Conservation (phyloP, 352 stramenopile species). For the Pythium scleroteichum region DNA sequence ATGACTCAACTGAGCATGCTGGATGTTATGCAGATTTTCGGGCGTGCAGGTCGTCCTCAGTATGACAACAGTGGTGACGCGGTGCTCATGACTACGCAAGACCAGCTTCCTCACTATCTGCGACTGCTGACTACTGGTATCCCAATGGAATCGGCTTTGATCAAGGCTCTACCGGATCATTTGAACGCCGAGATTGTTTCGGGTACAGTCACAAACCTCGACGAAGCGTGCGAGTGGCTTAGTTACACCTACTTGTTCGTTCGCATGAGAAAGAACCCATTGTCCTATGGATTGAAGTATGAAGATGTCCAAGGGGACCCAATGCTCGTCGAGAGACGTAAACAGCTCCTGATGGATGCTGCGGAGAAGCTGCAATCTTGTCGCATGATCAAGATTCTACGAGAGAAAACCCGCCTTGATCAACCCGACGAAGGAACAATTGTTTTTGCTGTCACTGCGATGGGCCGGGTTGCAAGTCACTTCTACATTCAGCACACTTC, state of each 20-base stretch:
- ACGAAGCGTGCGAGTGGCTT: conserved; percentile 97
- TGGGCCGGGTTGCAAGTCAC: conserved; percentile 97
- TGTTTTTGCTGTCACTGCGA: conserved; percentile 93
- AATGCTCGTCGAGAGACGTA: conserved; percentile 65
- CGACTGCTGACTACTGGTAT: conserved; percentile 94
- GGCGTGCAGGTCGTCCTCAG: conserved; percentile 96
- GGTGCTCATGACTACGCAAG: conserved; percentile 97
- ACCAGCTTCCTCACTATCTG: conserved; percentile 93
- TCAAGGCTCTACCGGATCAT: conserved; percentile 98
- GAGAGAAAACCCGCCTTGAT: conserved; percentile 41
- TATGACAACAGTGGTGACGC: conserved; percentile 99
- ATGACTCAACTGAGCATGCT: conserved; percentile 98
- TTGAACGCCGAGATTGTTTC: conserved; percentile 99
- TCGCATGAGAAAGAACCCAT: conserved; percentile 97
- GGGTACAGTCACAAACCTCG: conserved; percentile 97
- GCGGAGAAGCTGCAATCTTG: conserved; percentile 73
- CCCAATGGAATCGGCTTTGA: conserved; percentile 98
- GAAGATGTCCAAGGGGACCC: conserved; percentile 93
- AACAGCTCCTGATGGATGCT: conserved; percentile 71
- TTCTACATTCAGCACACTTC: conserved; percentile 99
- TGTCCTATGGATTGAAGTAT: conserved; percentile 96
- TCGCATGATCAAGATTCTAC: conserved; percentile 84
- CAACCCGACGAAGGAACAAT: conserved; percentile 46
- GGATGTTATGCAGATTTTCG: conserved; percentile 99
- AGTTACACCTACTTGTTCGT: conserved; percentile 99